phyloP scores from a whole-genome alignment of 2,329 filamentous ascomycete genomes.

The Nakataea oryzae region DNA sequence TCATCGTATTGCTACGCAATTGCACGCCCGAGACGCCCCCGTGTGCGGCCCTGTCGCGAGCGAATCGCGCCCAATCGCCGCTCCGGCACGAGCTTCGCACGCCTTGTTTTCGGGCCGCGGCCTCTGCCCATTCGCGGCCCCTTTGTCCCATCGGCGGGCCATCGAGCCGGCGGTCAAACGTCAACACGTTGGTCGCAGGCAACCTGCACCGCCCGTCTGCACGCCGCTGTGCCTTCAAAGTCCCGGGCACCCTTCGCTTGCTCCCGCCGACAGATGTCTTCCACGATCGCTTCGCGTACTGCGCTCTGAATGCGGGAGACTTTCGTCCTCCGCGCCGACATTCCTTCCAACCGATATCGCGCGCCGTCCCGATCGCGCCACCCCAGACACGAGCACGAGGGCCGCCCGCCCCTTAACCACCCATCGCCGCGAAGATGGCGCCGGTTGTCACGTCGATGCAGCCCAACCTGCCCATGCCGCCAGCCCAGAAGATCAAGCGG shows the following conservation, averaged over 20 bases:
- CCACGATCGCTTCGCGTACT: not conserved
- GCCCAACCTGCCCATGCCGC: constrained; percentile 27
- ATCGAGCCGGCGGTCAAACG: not conserved
- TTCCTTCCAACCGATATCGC: not conserved
- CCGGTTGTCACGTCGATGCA: constrained; percentile 28
- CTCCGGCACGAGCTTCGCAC: not conserved
- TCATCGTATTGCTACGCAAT: not conserved
- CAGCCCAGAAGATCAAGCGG: constrained; percentile 44
- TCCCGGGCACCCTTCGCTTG: not conserved
- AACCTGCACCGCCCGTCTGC: not conserved
- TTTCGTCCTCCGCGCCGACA: not conserved
- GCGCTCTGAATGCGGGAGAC: not conserved
- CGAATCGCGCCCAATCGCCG: not conserved
- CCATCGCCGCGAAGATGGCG: constrained; percentile 32
- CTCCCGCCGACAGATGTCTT: constrained; percentile 1
- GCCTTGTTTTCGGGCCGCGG: not conserved
- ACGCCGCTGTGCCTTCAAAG: not conserved
- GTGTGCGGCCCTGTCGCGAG: not conserved
- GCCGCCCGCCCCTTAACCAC: not conserved
- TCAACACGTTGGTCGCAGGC: not conserved
- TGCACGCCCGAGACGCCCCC: not conserved
- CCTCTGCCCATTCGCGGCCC: not conserved
- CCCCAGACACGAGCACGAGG: not conserved
- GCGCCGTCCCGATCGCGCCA: not conserved
- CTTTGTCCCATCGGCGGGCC: not conserved